phyloP scores from a whole-genome alignment of 805 yeast genomes.

The Metschnikowia reukaufii region DNA sequence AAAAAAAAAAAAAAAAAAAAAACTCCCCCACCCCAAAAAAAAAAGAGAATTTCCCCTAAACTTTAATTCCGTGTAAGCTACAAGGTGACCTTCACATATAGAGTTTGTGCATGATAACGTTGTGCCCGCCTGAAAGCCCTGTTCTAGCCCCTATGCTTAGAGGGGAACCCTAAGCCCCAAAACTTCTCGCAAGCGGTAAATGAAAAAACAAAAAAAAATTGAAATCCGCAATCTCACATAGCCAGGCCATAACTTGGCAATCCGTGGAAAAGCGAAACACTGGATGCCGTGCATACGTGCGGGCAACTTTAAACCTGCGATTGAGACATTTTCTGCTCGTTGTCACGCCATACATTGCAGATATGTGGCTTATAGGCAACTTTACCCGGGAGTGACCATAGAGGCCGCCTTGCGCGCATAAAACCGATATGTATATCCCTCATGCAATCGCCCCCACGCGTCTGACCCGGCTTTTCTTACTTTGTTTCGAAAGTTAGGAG shows the following conservation, averaged over 20 bases:
- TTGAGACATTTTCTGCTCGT: neutral
- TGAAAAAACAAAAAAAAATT: too few relatives aligned
- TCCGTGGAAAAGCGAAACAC: neutral
- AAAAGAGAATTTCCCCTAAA: neutral
- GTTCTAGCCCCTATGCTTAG: neutral
- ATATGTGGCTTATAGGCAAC: neutral
- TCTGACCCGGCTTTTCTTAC: conserved; percentile 1
- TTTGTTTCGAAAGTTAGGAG: neutral
- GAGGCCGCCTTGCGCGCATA: neutral
- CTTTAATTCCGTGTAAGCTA: too few relatives aligned
- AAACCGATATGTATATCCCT: neutral
- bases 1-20: too few relatives aligned
- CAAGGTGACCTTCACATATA: too few relatives aligned
- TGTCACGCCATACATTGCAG: neutral
- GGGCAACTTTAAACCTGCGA: neutral
- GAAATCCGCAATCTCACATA: neutral
- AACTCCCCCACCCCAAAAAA: neutral
- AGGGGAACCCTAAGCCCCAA: neutral
- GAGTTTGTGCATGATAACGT: neutral
- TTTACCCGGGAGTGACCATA: neutral
- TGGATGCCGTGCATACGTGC: neutral
- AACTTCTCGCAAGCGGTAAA: neutral
- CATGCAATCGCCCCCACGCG: neutral
- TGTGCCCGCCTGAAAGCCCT: neutral
- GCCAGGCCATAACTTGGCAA: neutral